A percentile compares a stretch with the other conserved stretches of the same genome.
Conservation (phyloP, 345 rosid species). For the Linum tenue region DNA sequence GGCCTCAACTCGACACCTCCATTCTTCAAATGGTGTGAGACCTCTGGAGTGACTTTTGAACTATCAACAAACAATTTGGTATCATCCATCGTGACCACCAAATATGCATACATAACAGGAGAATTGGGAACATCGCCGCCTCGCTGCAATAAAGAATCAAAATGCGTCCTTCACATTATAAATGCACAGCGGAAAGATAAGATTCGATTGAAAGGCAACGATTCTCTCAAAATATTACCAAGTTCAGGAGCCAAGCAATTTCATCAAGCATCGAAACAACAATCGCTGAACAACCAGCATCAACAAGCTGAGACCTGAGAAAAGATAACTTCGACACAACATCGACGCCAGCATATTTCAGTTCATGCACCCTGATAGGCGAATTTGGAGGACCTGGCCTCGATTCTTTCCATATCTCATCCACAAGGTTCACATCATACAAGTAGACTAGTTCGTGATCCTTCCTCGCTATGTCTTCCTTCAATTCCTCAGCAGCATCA, state of each 20-base stretch:
- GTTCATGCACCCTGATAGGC: slow-evolving; percentile 69
- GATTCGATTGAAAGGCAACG: slow-evolving; percentile 9
- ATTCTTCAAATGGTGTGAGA: slow-evolving; percentile 56
- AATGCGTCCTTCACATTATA: background rate
- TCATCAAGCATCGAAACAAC: slow-evolving; percentile 94
- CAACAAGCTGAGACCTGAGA: slow-evolving; percentile 60
- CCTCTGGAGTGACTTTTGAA: slow-evolving; percentile 65
- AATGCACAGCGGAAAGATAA: slow-evolving; percentile 1
- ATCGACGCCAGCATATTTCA: slow-evolving; percentile 81
- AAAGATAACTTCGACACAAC: slow-evolving; percentile 57
- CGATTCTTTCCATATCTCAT: slow-evolving; percentile 80
- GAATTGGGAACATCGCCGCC: slow-evolving; percentile 94
- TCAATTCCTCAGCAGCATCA: slow-evolving; percentile 90
- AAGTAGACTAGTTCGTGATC: slow-evolving; percentile 74
- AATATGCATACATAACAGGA: slow-evolving; percentile 89
- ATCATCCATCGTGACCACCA: slow-evolving; percentile 56
- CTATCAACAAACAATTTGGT: slow-evolving; percentile 62
- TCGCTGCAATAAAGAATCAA: slow-evolving; percentile 48
- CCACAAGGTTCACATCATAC: slow-evolving; percentile 66
- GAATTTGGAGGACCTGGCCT: slow-evolving; percentile 76
- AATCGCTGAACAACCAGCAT: slow-evolving; percentile 67
- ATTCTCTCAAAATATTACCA: slow-evolving; percentile 41
- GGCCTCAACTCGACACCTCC: slow-evolving; percentile 64
- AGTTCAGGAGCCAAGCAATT: slow-evolving; percentile 87
- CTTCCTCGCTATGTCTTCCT: slow-evolving; percentile 64